These are phyloP conservation scores for Lachancea sp. DNA, from an alignment of 805 yeast genomes.

Conservation along the genomic window DNA sequence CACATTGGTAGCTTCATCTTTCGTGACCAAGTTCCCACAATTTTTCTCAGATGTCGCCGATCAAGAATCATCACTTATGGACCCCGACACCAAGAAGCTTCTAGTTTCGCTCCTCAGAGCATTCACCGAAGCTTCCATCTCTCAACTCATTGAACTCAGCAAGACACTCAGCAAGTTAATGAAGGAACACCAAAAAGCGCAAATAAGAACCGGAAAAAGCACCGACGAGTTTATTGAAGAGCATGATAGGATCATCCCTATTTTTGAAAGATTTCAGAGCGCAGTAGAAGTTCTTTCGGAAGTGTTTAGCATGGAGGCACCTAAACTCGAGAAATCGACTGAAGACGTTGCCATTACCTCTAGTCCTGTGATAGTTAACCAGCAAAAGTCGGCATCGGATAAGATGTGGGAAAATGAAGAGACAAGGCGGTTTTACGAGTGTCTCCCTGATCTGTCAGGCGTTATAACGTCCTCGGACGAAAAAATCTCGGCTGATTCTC, in stretches of 20 bases:
- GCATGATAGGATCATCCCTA: constrained; percentile 28
- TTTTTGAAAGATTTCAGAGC: constrained; percentile 40
- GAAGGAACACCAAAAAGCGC: constrained; percentile 43
- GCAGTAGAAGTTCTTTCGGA: constrained; percentile 42
- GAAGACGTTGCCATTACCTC: constrained; percentile 24
- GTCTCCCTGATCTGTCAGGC: constrained; percentile 39
- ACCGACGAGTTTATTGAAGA: constrained; percentile 36
- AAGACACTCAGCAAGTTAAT: constrained; percentile 33
- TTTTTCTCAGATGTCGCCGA: constrained; percentile 31
- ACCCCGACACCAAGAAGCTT: constrained; percentile 20
- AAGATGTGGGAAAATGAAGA: constrained; percentile 60
- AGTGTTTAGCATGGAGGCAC: constrained; percentile 34
- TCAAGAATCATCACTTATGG: constrained; percentile 25
- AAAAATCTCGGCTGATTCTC: constrained; percentile 9
- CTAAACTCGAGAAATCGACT: constrained; percentile 28
- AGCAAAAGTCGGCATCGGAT: constrained; percentile 16
- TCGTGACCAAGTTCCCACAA: constrained; percentile 42
- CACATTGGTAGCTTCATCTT: constrained; percentile 38
- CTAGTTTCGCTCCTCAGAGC: constrained; percentile 36
- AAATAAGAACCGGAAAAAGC: constrained; percentile 61
- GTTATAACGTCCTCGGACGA: constrained; percentile 18
- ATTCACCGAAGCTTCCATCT: constrained; percentile 40
- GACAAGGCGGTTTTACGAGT: constrained; percentile 58
- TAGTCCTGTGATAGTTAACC: constrained; percentile 25
- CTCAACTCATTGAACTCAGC: constrained; percentile 34